Evolutionary conservation across 2,329 filamentous ascomycete species (phyloP).

Genomic region (Juglanconis oblonga): DNA sequence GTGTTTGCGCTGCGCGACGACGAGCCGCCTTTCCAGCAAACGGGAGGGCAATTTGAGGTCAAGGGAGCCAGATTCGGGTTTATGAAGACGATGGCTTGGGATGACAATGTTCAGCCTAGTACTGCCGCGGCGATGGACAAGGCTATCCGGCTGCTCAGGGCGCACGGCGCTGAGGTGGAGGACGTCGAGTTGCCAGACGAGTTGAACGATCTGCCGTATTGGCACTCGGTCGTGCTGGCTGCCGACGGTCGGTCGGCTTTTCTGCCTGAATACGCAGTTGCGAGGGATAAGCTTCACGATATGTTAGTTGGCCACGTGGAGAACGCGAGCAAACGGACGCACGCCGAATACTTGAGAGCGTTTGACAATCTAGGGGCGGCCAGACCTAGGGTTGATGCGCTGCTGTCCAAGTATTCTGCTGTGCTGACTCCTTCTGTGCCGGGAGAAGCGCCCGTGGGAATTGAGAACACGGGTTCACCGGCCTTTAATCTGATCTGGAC

Average conservation of each 20-base stretch:
- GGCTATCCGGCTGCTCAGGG: constrained; percentile 36
- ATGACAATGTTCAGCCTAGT: neutral
- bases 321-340: constrained; percentile 39
- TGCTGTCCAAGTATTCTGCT: constrained; percentile 50
- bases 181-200: constrained; percentile 51
- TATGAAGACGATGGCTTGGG: constrained; percentile 13
- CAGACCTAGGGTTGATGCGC: constrained; percentile 51
- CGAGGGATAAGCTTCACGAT: constrained; percentile 43
- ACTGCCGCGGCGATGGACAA: constrained; percentile 35
- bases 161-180: constrained; percentile 51
- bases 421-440: constrained; percentile 56
- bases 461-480: constrained; percentile 52
- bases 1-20: constrained; percentile 55
- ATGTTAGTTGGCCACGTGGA: constrained; percentile 50
- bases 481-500: constrained; percentile 52
- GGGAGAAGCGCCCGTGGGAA: constrained; percentile 57
- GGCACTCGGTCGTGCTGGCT: constrained; percentile 48
- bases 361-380: constrained; percentile 53
- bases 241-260: constrained; percentile 54
- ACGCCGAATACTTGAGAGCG: constrained; percentile 47
- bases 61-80: constrained; percentile 12
- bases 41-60: neutral
- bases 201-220: constrained; percentile 47
- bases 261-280: constrained; percentile 47
- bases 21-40: constrained; percentile 21